These are phyloP conservation scores for Sclerotinia trifoliorum DNA, from an alignment of 2,329 filamentous ascomycete genomes.

Conservation along the genomic window DNA sequence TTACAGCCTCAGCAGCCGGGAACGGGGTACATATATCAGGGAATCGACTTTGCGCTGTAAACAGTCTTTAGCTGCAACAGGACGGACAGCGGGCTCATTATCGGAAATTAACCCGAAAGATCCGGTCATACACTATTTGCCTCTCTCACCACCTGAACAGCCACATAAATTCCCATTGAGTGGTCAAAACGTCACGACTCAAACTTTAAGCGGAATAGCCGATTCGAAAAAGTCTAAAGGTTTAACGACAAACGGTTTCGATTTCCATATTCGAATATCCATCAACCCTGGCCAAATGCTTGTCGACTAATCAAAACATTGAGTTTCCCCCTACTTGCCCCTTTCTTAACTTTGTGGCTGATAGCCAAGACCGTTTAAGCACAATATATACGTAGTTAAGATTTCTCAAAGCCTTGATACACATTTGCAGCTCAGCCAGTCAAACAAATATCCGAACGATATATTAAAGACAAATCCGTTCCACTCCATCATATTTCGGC, in stretches of 20 bases:
- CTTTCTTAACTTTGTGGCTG: constrained; percentile 4
- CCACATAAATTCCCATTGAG: background rate
- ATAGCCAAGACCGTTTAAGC: background rate
- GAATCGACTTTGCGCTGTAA: background rate
- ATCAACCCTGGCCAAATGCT: background rate
- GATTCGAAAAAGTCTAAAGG: constrained; percentile 12
- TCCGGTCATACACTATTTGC: constrained; percentile 6
- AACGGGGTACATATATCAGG: background rate
- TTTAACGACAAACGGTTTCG: constrained; percentile 14
- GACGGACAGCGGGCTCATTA: background rate
- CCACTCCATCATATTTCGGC: background rate
- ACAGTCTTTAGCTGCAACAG: constrained; percentile 6
- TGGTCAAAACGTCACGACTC: background rate
- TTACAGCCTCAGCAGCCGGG: constrained; percentile 4
- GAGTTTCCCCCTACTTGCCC: background rate
- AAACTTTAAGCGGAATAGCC: constrained; percentile 14
- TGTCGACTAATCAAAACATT: background rate
- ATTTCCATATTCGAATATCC: background rate
- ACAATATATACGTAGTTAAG: background rate
- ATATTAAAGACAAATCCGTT: background rate
- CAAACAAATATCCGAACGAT: constrained; percentile 10
- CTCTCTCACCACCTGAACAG: background rate
- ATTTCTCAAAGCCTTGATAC: constrained; percentile 5
- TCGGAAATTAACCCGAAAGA: constrained; percentile 21
- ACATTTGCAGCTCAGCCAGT: constrained; percentile 1